Evolutionary conservation across 2,329 filamentous ascomycete genomes (phyloP), one percentile per base, ranked within the genome.

Genomic region (Cladosporium velox): DNA sequence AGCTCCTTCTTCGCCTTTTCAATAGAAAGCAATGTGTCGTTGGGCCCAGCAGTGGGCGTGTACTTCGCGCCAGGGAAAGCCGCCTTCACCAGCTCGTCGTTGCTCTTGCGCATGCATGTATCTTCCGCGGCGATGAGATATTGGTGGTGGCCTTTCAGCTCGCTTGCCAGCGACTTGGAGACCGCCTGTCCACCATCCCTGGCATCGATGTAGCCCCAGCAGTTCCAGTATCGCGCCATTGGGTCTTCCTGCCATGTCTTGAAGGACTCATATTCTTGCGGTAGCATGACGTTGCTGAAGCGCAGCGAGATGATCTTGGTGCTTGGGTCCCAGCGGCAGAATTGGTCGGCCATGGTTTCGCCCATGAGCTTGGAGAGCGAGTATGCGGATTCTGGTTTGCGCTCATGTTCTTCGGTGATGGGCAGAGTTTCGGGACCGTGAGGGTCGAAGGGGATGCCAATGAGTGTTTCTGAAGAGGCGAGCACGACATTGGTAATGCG

Each of bases 261-360:
- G 49, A 71, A 71, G 0, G 64, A 67, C 57, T 63, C 64, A 59
- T 71, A 71, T 34, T 71, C 70, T 21, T 70, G 64, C 6, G 70
- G 70, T 35, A 71, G 55, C 70, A 71, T 71, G 59, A 71, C 70
- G 44, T 71, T 71, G 68, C 69, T 70, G 62, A 71, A 71, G 41
- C 70, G 66, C 41, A 71, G 30, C 2, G 69, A 70, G 41, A 71
- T 66, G 52, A 71, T 70, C 66, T 71, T 71, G 30, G 66, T 26
- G 49, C 65, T 64, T 7, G 70, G 70, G 51, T 71, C 70, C 70
- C 70, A 71, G 44, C 70, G 63, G 10, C 65, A 57, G 57, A 67
- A 71, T 54, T 71, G 70, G 57, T 71, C 70, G 15, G 70, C 70
- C 58, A 71, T 52, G 2, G 70, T 71, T 60, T 71, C 70, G 49